phyloP scores from a whole-genome alignment of 2,329 filamentous ascomycete genomes.

The Clonostachys rosea region DNA sequence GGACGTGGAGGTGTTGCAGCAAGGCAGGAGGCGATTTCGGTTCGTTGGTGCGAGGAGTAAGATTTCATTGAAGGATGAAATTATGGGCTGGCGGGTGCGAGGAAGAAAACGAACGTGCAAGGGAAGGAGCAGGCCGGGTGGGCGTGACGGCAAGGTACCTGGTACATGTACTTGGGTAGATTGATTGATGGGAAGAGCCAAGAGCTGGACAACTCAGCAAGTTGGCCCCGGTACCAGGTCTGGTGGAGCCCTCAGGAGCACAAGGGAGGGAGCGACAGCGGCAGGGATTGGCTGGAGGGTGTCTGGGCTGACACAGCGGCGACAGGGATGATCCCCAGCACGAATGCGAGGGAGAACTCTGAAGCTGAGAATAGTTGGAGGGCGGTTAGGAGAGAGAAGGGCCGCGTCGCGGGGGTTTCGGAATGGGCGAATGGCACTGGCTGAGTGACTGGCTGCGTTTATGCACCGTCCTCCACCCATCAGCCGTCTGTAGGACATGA shows the following conservation, averaged over 20 bases:
- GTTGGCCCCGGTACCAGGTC: slow-evolving; percentile 4
- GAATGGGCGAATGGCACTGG: slow-evolving; percentile 2
- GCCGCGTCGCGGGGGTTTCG: slow-evolving; percentile 2
- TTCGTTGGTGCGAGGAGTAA: slow-evolving; percentile 7
- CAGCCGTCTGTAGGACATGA: no score
- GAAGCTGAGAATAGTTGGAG: no score
- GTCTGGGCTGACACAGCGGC: slow-evolving; percentile 22
- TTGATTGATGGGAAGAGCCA: slow-evolving; percentile 2
- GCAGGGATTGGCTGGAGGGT: slow-evolving; percentile 21
- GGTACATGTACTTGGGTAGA: slow-evolving; percentile 1
- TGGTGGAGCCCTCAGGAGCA: slow-evolving; percentile 3
- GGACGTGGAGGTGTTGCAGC: no score
- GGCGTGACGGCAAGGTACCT: slow-evolving; percentile 3
- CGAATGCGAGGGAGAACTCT: slow-evolving; percentile 3
- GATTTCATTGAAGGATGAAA: slow-evolving; percentile 9
- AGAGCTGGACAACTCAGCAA: slow-evolving; percentile 5
- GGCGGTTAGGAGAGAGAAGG: neutral
- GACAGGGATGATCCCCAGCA: slow-evolving; percentile 3
- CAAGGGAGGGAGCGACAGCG: slow-evolving; percentile 2
- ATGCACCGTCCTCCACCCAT: no score
- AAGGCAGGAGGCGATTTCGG: neutral
- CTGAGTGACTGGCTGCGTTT: neutral
- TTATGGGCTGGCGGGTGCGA: slow-evolving; percentile 2
- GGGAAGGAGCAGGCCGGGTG: neutral
- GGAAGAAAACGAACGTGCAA: neutral